Conservation (phyloP, 225 moss, liverwort and hornwort species). For the Sphagnum tenellum region DNA sequence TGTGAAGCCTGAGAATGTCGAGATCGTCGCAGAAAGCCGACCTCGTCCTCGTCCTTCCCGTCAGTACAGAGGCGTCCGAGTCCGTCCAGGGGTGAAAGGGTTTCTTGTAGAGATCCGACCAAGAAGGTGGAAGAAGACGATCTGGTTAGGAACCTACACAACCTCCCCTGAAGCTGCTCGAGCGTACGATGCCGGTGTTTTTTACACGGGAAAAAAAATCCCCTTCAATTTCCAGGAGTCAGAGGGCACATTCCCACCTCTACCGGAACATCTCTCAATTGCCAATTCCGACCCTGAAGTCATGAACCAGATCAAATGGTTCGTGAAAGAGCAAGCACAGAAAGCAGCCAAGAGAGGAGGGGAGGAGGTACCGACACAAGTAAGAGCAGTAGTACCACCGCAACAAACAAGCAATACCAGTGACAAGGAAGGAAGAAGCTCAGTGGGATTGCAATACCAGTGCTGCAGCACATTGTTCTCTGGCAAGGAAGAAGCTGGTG, state of each 20-base stretch:
- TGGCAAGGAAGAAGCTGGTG: too few relatives aligned
- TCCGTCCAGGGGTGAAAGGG: conserved; percentile 1
- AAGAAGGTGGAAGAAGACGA: conserved; percentile 1
- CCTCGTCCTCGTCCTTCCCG: neutral
- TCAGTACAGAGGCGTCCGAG: neutral
- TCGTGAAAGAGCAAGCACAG: conserved; percentile 1
- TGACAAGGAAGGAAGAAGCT: too few relatives aligned
- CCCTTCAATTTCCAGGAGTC: conserved; percentile 2
- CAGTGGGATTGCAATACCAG: too few relatives aligned
- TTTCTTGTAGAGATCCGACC: conserved; percentile 2
- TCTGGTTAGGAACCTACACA: neutral
- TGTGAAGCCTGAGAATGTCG: neutral
- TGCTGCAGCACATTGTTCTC: neutral
- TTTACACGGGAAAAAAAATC: neutral
- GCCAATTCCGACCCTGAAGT: neutral
- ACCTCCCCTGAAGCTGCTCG: neutral
- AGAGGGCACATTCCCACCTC: neutral
- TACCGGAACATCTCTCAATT: neutral
- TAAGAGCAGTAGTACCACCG: neutral
- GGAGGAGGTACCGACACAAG: neutral
- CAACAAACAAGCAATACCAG: too few relatives aligned
- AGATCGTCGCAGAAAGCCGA: neutral
- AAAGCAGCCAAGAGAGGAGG: neutral
- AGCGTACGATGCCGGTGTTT: conserved; percentile 1
- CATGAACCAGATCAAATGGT: neutral